Evolutionary conservation across 164 flowering plant species (phyloP).

Genomic region (Vitis labrusca): DNA sequence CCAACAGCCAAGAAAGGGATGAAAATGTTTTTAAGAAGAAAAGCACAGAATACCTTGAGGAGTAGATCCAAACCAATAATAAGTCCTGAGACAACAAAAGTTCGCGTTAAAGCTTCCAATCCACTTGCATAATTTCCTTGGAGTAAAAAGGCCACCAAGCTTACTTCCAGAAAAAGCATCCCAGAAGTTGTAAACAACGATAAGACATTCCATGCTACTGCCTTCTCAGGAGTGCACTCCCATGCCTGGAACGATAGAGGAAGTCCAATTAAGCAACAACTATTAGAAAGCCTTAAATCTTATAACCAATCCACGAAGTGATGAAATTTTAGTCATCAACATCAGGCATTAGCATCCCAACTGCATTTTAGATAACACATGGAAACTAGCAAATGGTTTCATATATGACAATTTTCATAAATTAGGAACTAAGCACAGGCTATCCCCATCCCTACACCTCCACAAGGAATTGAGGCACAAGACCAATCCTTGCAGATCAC

Average conservation of each 20-base stretch:
- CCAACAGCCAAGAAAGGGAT: background rate
- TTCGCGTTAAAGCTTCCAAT: constrained; percentile 67
- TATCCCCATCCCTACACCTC: too few relatives aligned
- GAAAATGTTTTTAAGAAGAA: background rate
- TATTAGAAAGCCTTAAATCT: too few relatives aligned
- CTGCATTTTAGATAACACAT: too few relatives aligned
- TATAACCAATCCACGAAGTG: too few relatives aligned
- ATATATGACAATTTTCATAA: too few relatives aligned
- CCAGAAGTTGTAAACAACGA: constrained; percentile 59
- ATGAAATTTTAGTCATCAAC: too few relatives aligned
- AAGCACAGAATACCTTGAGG: constrained; percentile 52
- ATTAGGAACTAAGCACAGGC: too few relatives aligned
- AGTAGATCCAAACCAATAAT: constrained; percentile 70
- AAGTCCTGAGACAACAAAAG: constrained; percentile 70
- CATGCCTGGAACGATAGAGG: constrained; percentile 38
- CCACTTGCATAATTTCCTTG: constrained; percentile 61
- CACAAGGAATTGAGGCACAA: too few relatives aligned
- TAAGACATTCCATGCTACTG: constrained; percentile 52
- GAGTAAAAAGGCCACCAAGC: constrained; percentile 55
- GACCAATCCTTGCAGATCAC: too few relatives aligned
- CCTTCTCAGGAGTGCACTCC: constrained; percentile 60
- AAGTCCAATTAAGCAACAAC: too few relatives aligned
- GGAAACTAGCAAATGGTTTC: too few relatives aligned
- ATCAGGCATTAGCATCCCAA: too few relatives aligned
- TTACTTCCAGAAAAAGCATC: constrained; percentile 63